A percentile compares a stretch with the other conserved stretches of the same genome.
Evolutionary conservation across 306 rosid species (phyloP).

Genomic region (Pachyrhizus erosus): DNA sequence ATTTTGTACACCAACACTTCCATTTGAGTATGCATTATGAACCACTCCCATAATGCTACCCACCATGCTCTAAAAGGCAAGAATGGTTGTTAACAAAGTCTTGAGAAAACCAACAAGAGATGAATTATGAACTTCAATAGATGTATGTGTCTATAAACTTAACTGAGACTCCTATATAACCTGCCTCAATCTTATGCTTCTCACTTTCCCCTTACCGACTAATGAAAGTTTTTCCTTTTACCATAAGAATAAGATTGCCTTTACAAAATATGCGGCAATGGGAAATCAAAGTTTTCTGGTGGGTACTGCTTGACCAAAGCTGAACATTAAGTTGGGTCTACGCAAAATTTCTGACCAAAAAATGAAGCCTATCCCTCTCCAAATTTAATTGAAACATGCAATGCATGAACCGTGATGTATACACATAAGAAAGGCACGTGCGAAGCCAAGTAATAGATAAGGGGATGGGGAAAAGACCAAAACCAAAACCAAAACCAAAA

Average conservation of each 20-base stretch:
- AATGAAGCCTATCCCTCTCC: constrained; percentile 34
- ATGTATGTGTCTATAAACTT: background rate
- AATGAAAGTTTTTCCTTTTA: constrained; percentile 28
- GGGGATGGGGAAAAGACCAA: constrained; percentile 9
- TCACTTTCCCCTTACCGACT: constrained; percentile 30
- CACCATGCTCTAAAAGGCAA: constrained; percentile 49
- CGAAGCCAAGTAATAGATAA: constrained; percentile 24
- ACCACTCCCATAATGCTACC: constrained; percentile 60
- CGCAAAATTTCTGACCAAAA: constrained; percentile 42
- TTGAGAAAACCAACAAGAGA: background rate
- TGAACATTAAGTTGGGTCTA: constrained; percentile 33
- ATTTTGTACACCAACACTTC: constrained; percentile 62
- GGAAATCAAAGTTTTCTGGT: constrained; percentile 55
- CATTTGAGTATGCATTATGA: constrained; percentile 57
- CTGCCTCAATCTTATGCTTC: constrained; percentile 32
- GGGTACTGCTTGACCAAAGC: constrained; percentile 51
- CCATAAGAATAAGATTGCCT: constrained; percentile 38
- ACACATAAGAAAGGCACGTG: constrained; percentile 37
- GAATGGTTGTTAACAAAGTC: background rate
- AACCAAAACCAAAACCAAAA: background rate
- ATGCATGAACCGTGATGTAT: constrained; percentile 34
- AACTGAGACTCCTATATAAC: constrained; percentile 36
- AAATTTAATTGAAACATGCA: constrained; percentile 34
- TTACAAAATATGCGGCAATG: constrained; percentile 23
- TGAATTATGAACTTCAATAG: constrained; percentile 8